A percentile compares a stretch with the other conserved stretches of the same genome.
Conservation (phyloP, 305 asterid species). For the Nicotiana rustica region DNA sequence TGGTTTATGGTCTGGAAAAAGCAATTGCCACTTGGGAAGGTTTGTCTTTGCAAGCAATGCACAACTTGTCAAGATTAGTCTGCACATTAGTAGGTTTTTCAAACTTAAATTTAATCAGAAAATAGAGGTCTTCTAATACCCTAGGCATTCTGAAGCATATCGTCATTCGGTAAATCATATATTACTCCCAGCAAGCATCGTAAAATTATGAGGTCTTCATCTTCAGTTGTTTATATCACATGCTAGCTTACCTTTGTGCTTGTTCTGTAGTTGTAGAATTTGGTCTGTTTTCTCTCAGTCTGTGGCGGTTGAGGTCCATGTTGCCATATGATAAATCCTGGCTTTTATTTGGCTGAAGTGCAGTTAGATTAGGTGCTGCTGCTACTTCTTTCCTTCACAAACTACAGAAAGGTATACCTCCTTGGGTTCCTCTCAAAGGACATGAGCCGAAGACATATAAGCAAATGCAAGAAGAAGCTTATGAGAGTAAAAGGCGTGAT, state of each 20-base stretch:
- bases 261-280: background rate
- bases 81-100: background rate
- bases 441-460: slow-evolving; percentile 82
- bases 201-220: background rate
- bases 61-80: slow-evolving; percentile 9
- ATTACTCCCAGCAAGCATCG: background rate
- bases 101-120: background rate
- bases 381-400: slow-evolving; percentile 89
- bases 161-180: background rate
- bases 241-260: slow-evolving; percentile 7
- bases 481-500: slow-evolving; percentile 83
- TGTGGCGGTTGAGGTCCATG: slow-evolving; percentile 13
- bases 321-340: background rate
- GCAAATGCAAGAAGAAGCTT: slow-evolving; percentile 91
- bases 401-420: slow-evolving; percentile 88
- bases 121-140: background rate
- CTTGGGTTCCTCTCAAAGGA: slow-evolving; percentile 99
- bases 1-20: slow-evolving; percentile 91
- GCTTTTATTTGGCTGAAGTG: slow-evolving; percentile 40
- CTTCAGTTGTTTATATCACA: slow-evolving; percentile 3
- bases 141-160: slow-evolving; percentile 14
- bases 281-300: background rate
- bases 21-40: slow-evolving; percentile 99
- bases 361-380: slow-evolving; percentile 91
- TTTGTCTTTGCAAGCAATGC: slow-evolving; percentile 43